Base-by-base conservation (phyloP, 225 moss, liverwort and hornwort genomes). In the Pseudoscleropodium purum region DNA sequence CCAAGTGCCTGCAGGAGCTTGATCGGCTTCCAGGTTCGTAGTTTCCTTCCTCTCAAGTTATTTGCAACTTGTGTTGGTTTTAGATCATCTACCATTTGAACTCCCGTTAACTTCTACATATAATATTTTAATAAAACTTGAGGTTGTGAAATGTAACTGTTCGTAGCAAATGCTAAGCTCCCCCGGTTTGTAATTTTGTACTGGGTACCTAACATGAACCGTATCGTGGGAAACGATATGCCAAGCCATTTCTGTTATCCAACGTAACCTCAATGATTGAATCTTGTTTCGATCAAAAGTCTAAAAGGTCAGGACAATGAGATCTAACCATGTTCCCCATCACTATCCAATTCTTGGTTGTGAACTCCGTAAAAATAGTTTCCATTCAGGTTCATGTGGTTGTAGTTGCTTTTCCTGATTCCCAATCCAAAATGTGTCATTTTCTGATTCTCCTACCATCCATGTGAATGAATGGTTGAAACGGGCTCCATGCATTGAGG, bases 1-100 rank as follows among this genome's bases (percentile, higher is more conserved):
- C 94, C 83, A 99, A 94, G 93, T 97, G 93, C 45, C 87, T 96
- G 81, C 95, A 97, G 76, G 91, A 94, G 56, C 93, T 96, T 81
- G 96, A 94, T 59, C 94, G 81, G 19, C 91, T 92, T 69, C 62
- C 92, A 92, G 95, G 98, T 98, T 29, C 78, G 85, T 75, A 47
- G 20, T 74, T 74, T 37, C 33, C 79, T 13, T 81, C 81, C 60
- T 61, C 57, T 81, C 43, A 80, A 60, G 29, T 57, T 11, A 29
- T 29, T 18, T 80, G 60, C 60, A 82, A 82, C 81, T 62, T 62
- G 43, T 30, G 62, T 20, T 61, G 47, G 64, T 47, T 64, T 82
- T 33, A 43, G 5, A 45, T 34, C 82, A 34, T 45, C 82, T 62
- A 31, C 34, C 30, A 16, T 82, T 47, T 23, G 24, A 34, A 15